Evolutionary conservation across 176 grass and related monocot species (phyloP).

Genomic region (Rhynchospora tenuis): DNA sequence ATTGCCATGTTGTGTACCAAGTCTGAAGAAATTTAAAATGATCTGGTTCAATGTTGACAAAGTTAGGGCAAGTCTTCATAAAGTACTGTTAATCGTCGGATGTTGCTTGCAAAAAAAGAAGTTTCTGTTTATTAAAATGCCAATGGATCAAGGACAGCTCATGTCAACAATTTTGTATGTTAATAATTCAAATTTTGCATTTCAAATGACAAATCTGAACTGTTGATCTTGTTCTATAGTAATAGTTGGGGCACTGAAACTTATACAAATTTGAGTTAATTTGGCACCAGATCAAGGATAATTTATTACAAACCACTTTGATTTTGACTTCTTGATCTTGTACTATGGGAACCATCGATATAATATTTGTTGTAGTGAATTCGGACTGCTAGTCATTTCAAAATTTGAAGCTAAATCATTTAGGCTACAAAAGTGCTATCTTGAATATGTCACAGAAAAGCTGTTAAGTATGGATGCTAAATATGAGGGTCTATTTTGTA

Average conservation of each 20-base stretch:
- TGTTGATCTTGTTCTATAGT: neutral
- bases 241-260: neutral
- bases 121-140: neutral
- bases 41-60: neutral
- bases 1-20: neutral
- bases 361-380: neutral
- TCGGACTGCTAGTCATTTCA: neutral
- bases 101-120: neutral
- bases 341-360: neutral
- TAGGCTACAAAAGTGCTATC: neutral
- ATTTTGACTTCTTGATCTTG: neutral
- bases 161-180: neutral
- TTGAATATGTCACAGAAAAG: neutral
- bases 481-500: neutral
- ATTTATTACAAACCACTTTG: neutral
- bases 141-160: neutral
- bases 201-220: neutral
- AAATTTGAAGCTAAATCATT: neutral
- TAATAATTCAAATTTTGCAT: neutral
- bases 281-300: neutral
- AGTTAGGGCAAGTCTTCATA: neutral
- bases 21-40: neutral
- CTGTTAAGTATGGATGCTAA: neutral
- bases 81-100: neutral
- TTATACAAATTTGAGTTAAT: neutral